Evolutionary conservation across 768 basidiomycete genomes (phyloP).

Genomic region (Russula olivacea): DNA sequence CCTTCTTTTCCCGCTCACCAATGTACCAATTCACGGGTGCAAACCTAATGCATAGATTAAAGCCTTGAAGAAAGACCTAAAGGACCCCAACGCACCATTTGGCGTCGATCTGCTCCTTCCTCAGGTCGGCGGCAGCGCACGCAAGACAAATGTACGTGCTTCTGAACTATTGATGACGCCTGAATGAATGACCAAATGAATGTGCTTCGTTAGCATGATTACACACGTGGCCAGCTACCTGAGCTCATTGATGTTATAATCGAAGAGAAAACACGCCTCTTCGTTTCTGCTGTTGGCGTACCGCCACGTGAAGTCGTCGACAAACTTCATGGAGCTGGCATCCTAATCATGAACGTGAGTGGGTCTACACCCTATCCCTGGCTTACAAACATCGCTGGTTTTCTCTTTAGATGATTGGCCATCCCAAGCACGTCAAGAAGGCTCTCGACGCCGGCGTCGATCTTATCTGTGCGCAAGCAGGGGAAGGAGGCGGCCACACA

Average conservation of each 20-base stretch:
- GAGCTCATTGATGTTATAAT: slow-evolving; percentile 88
- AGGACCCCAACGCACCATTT: slow-evolving; percentile 73
- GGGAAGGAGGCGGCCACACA: slow-evolving; percentile 70
- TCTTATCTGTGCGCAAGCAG: slow-evolving; percentile 90
- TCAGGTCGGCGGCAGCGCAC: slow-evolving; percentile 76
- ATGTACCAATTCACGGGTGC: not conserved
- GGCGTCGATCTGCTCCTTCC: slow-evolving; percentile 90
- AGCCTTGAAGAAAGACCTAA: slow-evolving; percentile 64
- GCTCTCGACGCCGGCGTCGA: slow-evolving; percentile 83
- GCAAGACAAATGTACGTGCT: slow-evolving; percentile 76
- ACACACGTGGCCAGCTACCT: slow-evolving; percentile 80
- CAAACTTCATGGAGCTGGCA: slow-evolving; percentile 74
- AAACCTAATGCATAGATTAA: slow-evolving; percentile 46
- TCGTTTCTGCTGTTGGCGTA: slow-evolving; percentile 88
- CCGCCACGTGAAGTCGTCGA: slow-evolving; percentile 79
- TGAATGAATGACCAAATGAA: not conserved
- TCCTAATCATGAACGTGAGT: slow-evolving; percentile 78
- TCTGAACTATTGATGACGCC: no score
- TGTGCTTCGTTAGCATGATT: slow-evolving; percentile 58
- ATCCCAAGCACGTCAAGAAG: slow-evolving; percentile 81
- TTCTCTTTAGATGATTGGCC: slow-evolving; percentile 70
- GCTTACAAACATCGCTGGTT: no score
- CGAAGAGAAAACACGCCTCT: slow-evolving; percentile 80
- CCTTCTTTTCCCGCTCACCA: not conserved
- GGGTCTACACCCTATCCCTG: not conserved